Percentiles rank a stretch among this genome's conserved stretches.
Conservation (phyloP, 192 early-diverging fungal genomes). For the Neocallimastix lanati region DNA sequence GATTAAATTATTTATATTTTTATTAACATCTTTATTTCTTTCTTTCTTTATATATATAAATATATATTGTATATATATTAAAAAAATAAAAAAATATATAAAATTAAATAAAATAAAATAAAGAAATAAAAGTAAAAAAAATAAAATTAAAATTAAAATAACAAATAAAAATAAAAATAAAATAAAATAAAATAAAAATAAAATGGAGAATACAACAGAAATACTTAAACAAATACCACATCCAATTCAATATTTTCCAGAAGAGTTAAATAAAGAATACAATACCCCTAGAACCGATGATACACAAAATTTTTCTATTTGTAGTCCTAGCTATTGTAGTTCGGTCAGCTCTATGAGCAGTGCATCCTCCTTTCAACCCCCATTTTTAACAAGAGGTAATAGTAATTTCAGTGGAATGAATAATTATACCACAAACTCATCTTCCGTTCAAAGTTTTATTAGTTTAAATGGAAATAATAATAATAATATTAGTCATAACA, state of each 20-base stretch:
- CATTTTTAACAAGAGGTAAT: neutral
- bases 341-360: neutral
- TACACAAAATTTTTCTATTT: neutral
- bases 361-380: neutral
- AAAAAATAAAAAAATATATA: neutral
- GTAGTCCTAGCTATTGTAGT: neutral
- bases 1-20: too few relatives aligned
- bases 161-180: too few relatives aligned
- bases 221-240: neutral
- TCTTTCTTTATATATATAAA: too few relatives aligned
- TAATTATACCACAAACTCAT: neutral
- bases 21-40: too few relatives aligned
- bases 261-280: neutral
- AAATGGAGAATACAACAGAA: neutral
- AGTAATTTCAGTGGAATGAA: neutral
- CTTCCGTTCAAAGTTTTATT: neutral
- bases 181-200: too few relatives aligned
- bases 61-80: too few relatives aligned
- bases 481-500: neutral
- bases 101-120: neutral
- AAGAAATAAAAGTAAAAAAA: too few relatives aligned
- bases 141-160: too few relatives aligned
- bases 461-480: neutral
- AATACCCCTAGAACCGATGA: neutral
- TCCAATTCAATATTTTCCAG: neutral